Conservation (phyloP, 2,329 filamentous ascomycete species). For the Xylaria sp. region DNA sequence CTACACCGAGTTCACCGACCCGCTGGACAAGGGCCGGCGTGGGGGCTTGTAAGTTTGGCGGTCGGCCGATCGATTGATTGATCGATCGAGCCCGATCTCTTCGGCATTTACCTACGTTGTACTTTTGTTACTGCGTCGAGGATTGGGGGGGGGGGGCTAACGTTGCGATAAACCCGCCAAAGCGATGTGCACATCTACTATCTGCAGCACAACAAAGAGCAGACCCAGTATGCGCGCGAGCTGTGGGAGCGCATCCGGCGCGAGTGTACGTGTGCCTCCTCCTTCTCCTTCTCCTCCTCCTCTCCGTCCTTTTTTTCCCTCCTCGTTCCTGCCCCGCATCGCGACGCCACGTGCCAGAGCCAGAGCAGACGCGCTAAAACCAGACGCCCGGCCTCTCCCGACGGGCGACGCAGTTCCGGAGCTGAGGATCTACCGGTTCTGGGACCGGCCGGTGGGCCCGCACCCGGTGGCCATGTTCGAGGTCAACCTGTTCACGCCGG, state of each 20-base stretch:
- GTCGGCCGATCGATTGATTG: neutral
- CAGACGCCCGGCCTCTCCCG: too few species aligned
- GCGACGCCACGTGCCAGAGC: too few species aligned
- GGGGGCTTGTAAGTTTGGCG: constrained; percentile 70
- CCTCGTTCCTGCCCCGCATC: too few species aligned
- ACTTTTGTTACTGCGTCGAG: neutral
- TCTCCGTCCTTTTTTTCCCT: too few species aligned
- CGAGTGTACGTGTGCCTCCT: constrained; percentile 64
- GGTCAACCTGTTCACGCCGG: constrained; percentile 83
- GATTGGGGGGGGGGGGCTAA: too few species aligned
- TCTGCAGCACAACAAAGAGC: constrained; percentile 63
- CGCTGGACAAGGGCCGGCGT: constrained; percentile 65
- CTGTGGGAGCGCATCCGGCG: constrained; percentile 78
- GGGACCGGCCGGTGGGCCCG: constrained; percentile 77
- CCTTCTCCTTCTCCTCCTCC: neutral
- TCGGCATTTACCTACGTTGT: neutral
- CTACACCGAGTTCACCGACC: constrained; percentile 70
- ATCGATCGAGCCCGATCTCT: too few species aligned
- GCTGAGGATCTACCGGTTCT: constrained; percentile 77
- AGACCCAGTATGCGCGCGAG: constrained; percentile 68
- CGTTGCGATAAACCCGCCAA: neutral
- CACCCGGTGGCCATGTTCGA: constrained; percentile 91
- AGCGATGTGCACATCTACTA: constrained; percentile 87
- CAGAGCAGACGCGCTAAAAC: constrained; percentile 2
- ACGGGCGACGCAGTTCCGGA: constrained; percentile 73